A percentile compares a stretch with the other conserved stretches of the same genome.
These are phyloP conservation scores for Saccharomyces uvarum DNA, from an alignment of 1,139 yeast species.

Conservation along the genomic window DNA sequence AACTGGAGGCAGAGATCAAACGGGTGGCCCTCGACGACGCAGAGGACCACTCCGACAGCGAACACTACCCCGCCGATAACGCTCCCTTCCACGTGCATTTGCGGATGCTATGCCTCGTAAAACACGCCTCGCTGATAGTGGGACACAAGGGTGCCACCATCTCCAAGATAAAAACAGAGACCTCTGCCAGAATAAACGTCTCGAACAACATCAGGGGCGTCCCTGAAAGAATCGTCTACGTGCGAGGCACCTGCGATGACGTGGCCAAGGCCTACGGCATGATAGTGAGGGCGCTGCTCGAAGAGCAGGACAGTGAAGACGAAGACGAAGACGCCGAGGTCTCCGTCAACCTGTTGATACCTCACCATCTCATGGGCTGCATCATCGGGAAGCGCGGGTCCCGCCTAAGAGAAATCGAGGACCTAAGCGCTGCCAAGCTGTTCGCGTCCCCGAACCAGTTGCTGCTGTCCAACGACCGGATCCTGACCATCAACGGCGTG, in stretches of 20 bases:
- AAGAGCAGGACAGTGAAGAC: conserved; percentile 47
- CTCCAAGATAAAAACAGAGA: conserved; percentile 54
- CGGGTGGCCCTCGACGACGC: conserved; percentile 11
- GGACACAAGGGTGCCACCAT: conserved; percentile 75
- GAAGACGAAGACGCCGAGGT: conserved; percentile 40
- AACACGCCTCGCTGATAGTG: conserved; percentile 67
- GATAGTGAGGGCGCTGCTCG: conserved; percentile 61
- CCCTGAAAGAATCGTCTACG: conserved; percentile 69
- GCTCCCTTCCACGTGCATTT: conserved; percentile 45
- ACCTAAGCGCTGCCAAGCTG: conserved; percentile 70
- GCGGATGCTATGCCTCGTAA: conserved; percentile 70
- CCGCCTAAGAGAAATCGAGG: conserved; percentile 75
- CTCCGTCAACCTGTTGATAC: conserved; percentile 55
- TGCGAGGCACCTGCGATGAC: conserved; percentile 69
- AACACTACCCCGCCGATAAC: conserved; percentile 6
- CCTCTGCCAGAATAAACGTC: conserved; percentile 65
- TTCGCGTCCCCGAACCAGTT: conserved; percentile 70
- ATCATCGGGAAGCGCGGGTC: conserved; percentile 76
- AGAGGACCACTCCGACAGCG: conserved; percentile 1
- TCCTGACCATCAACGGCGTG: conserved; percentile 66
- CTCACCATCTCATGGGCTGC: conserved; percentile 76
- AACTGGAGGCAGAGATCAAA: conserved; percentile 11
- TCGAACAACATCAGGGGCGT: conserved; percentile 69
- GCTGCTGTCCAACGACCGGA: conserved; percentile 75
- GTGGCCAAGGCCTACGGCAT: conserved; percentile 81